phyloP scores from a whole-genome alignment of 345 rosid genomes.

The Rhodamnia argentea region DNA sequence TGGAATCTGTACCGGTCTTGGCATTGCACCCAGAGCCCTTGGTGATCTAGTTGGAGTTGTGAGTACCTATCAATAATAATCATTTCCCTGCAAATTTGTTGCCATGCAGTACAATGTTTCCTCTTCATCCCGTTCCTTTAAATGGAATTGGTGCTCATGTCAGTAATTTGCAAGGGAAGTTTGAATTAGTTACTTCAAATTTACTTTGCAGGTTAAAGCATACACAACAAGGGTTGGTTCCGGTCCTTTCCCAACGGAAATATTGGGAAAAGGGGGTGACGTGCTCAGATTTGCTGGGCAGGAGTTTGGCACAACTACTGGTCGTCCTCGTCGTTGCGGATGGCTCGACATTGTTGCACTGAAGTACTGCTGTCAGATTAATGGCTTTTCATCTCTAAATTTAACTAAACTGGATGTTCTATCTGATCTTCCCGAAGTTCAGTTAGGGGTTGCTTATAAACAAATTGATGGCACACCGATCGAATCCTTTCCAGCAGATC shows the following conservation, averaged over 20 bases:
- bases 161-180: background rate
- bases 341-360: constrained; percentile 97
- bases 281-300: constrained; percentile 81
- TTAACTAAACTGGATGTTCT: constrained; percentile 93
- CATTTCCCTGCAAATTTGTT: background rate
- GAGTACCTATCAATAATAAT: constrained; percentile 4
- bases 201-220: constrained; percentile 62
- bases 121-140: background rate
- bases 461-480: constrained; percentile 60
- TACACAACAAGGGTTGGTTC: constrained; percentile 99
- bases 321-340: constrained; percentile 99
- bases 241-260: constrained; percentile 97
- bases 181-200: background rate
- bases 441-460: constrained; percentile 72
- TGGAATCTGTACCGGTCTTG: constrained; percentile 93
- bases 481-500: constrained; percentile 83
- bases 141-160: background rate
- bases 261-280: constrained; percentile 82
- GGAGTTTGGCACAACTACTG: constrained; percentile 96
- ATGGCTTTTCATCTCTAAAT: constrained; percentile 91
- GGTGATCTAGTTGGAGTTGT: constrained; percentile 98
- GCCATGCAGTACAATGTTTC: background rate
- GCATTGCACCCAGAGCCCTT: constrained; percentile 81
- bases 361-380: constrained; percentile 75
- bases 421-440: constrained; percentile 77